Evolutionary conservation across 2,329 filamentous ascomycete genomes (phyloP), one percentile per base, ranked within the genome.

Genomic region (Trichoderma lentiforme): DNA sequence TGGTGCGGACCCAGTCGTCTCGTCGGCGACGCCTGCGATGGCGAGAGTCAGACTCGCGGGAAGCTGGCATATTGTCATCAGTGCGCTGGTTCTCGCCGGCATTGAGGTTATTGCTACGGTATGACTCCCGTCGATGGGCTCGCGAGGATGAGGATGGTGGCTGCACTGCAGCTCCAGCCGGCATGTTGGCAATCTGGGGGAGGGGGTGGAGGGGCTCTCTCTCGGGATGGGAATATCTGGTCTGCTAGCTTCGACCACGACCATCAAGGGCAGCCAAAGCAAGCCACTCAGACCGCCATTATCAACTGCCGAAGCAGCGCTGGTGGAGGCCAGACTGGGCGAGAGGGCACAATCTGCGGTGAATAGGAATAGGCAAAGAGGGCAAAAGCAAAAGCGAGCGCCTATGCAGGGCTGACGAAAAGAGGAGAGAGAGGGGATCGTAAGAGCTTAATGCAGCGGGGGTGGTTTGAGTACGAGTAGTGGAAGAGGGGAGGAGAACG

Each of bases 1-100:
- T 74, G 28, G 76, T 66, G 28, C 74, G 73, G 57, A 76, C 69
- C 77, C 77, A 78, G 66, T 73, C 73, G 63, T 73, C 74, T 53
- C 68, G 72, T n/a, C 39, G 66, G 71, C 73, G 74, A 30, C 62
- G 36, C 11, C 51, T 65, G 12, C 58, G 70, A 24, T 68, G 65
- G 58, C 68, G 68, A 14, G 58, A 56, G 57, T 69, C 66, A 24
- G 47, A 63, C 58, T 72, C 71, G n/a, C 71, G 58, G 8, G 65
- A 63, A 30, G 61, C 71, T 72, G 71, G 39, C 65, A 70, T 65
- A 32, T 57, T 70, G 58, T 70, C 66, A 72, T 72, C 36, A 72
- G 58, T 58, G 18, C 62, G 63, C 2, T 58, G 53, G 53, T 47
- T 68, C 65, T 58, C 47, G 53, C 15, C 32, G 32, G 30, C 32